A percentile compares a stretch with the other conserved stretches of the same genome.
Conservation (phyloP, 2,329 filamentous ascomycete genomes). For the Sporothrix brasiliensis region DNA sequence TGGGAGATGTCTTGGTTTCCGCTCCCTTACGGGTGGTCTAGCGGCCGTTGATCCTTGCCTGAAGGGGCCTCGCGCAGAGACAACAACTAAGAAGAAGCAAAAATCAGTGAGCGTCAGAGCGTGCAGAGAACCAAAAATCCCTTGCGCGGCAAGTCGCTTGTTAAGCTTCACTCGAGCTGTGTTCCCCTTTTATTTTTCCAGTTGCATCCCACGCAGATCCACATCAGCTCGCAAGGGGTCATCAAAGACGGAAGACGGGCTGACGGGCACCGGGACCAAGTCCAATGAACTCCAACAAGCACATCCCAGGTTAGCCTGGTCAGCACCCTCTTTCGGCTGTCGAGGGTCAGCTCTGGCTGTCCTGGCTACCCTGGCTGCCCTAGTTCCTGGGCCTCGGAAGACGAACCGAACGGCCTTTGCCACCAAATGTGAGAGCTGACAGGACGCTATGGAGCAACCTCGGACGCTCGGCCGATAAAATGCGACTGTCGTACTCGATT, state of each 20-base stretch:
- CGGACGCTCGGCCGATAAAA: background rate
- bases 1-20: slow-evolving; percentile 4
- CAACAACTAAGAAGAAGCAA: background rate
- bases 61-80: background rate
- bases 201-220: background rate
- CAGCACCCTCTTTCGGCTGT: no score
- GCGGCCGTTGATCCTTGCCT: background rate
- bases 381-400: background rate
- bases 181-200: background rate
- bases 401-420: background rate
- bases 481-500: background rate
- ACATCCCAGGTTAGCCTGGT: background rate
- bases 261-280: no score
- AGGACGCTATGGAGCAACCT: background rate
- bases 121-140: background rate
- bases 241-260: background rate
- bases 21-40: slow-evolving; percentile 13
- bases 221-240: slow-evolving; percentile 15
- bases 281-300: background rate
- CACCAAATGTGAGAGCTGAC: background rate
- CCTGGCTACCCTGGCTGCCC: no score
- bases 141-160: background rate
- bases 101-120: no score
- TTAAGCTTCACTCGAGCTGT: background rate
- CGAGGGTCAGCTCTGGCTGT: background rate